Evolutionary conservation across 179 eudicot species (phyloP).

Genomic region (Beta lomatogona): DNA sequence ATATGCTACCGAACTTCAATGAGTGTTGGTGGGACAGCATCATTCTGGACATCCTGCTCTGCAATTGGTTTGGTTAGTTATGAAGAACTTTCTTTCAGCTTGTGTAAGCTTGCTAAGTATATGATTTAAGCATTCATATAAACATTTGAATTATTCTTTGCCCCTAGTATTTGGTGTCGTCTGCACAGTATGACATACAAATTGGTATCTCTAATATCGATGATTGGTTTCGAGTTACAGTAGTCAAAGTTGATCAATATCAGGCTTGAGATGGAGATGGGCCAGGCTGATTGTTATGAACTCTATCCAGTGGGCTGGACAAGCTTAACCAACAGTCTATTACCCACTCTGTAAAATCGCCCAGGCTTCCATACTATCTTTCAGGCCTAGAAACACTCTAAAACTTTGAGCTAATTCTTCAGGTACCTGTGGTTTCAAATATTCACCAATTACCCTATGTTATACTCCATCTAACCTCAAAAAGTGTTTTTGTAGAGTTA

Average conservation of each 20-base stretch:
- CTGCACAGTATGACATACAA: not conserved
- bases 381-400: too few species aligned
- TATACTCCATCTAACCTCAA: too few species aligned
- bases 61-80: constrained; percentile 97
- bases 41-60: constrained; percentile 86
- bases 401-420: too few species aligned
- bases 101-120: constrained; percentile 1
- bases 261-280: not conserved
- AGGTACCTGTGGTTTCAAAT: too few species aligned
- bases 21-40: constrained; percentile 99
- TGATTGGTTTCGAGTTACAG: not conserved
- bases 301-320: too few species aligned
- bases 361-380: too few species aligned
- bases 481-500: too few species aligned
- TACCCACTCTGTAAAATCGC: too few species aligned
- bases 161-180: not conserved
- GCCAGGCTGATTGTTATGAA: not conserved
- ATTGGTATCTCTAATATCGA: not conserved
- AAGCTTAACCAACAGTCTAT: too few species aligned
- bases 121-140: not conserved
- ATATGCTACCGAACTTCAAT: constrained; percentile 97
- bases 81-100: not conserved
- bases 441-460: too few species aligned
- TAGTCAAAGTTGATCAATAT: not conserved
- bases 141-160: not conserved